Evolutionary conservation across 495 filamentous ascomycete species (phyloP).

Genomic region (Penicillium lividum): DNA sequence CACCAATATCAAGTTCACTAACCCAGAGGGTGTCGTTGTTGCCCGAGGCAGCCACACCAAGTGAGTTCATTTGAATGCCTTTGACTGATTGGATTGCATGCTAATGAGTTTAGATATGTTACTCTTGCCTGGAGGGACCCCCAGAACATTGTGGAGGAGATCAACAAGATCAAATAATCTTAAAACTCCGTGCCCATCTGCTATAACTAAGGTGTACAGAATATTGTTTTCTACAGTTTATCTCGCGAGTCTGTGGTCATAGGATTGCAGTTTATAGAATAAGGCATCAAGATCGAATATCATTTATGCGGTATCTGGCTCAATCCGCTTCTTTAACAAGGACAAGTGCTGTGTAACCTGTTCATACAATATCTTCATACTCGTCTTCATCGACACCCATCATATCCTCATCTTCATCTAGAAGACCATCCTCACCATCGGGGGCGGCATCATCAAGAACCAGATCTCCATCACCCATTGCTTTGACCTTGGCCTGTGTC

Average conservation of each 20-base stretch:
- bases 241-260: not conserved
- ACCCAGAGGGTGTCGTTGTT: conserved; percentile 72
- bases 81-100: not conserved
- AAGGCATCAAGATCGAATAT: conserved; percentile 11
- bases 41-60: conserved; percentile 96
- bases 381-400: conserved; percentile 36
- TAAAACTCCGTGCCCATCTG: not conserved
- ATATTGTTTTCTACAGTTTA: not conserved
- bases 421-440: conserved; percentile 44
- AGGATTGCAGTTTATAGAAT: not conserved
- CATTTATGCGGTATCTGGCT: conserved; percentile 2
- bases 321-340: conserved; percentile 5
- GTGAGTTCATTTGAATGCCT: conserved; percentile 47
- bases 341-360: conserved; percentile 9
- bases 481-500: conserved; percentile 79
- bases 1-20: conserved; percentile 78
- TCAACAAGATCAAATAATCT: conserved; percentile 28
- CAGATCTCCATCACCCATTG: conserved; percentile 48
- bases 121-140: conserved; percentile 60
- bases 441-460: conserved; percentile 35
- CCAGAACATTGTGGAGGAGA: conserved; percentile 57
- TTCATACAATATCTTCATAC: conserved; percentile 42
- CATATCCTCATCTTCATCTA: conserved; percentile 48
- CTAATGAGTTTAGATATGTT: conserved; percentile 48
- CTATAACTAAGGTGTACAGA: not conserved